Evolutionary conservation across 2,329 filamentous ascomycete genomes (phyloP).

Genomic region (Emergomyces pasteurianus): DNA sequence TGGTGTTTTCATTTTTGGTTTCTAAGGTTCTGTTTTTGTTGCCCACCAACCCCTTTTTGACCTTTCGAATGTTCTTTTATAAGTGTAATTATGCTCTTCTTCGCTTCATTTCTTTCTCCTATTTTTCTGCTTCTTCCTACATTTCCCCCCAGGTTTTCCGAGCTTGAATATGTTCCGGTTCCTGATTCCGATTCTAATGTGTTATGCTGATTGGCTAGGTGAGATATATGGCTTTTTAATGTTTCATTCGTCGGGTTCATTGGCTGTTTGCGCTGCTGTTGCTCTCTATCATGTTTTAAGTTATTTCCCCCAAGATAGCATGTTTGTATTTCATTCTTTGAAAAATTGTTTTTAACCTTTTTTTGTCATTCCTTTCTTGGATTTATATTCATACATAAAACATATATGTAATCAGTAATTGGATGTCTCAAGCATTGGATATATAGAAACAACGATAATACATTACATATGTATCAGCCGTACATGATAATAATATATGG

Average conservation of each 20-base stretch:
- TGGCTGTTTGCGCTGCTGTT: background rate
- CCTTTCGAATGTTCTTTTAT: background rate
- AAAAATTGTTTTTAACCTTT: background rate
- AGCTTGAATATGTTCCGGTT: too few relatives aligned
- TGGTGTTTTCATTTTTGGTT: background rate
- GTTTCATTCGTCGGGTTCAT: background rate
- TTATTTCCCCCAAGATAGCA: background rate
- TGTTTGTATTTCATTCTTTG: background rate
- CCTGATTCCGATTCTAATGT: slow-evolving; percentile 2
- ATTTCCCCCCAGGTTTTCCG: background rate
- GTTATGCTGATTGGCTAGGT: slow-evolving; percentile 8
- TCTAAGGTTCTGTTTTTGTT: background rate
- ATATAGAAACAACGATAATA: background rate
- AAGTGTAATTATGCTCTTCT: background rate
- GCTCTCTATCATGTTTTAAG: slow-evolving; percentile 1
- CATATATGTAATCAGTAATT: background rate
- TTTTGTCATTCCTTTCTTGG: background rate
- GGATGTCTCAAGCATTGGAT: background rate
- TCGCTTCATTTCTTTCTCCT: slow-evolving; percentile 5
- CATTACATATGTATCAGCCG: background rate
- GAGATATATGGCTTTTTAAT: background rate
- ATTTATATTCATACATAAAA: background rate
- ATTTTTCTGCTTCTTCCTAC: background rate
- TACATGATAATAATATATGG: too few relatives aligned
- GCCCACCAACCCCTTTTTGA: background rate